Percentiles rank a stretch among this genome's conserved stretches.
Conservation (phyloP, 2,329 filamentous ascomycete genomes). For the Pseudonectria foliicola region DNA sequence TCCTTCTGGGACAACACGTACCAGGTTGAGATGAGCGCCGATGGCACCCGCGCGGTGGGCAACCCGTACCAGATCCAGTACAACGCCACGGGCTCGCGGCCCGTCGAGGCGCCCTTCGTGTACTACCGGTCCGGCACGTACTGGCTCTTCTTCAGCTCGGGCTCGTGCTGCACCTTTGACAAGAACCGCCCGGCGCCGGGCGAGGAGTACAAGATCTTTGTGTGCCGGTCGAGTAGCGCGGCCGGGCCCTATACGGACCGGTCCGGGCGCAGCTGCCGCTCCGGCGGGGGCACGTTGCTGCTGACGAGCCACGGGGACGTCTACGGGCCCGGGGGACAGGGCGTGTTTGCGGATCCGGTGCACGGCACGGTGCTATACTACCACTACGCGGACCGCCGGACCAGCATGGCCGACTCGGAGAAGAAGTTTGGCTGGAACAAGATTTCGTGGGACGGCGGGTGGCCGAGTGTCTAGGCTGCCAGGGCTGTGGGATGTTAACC, state of each 20-base stretch:
- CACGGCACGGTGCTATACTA: constrained; percentile 54
- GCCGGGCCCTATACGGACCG: constrained; percentile 52
- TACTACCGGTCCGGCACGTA: constrained; percentile 50
- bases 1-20: constrained; percentile 63
- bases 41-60: constrained; percentile 22
- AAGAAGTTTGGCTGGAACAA: constrained; percentile 41
- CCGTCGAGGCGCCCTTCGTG: constrained; percentile 51
- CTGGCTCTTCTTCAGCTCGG: constrained; percentile 57
- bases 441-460: constrained; percentile 35
- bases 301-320: constrained; percentile 10
- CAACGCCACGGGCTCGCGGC: constrained; percentile 39
- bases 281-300: constrained; percentile 28
- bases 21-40: constrained; percentile 43
- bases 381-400: constrained; percentile 50
- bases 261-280: constrained; percentile 44
- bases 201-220: constrained; percentile 59
- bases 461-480: constrained; percentile 31
- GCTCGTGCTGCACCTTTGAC: constrained; percentile 57
- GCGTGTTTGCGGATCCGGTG: constrained; percentile 13
- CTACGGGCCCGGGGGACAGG: constrained; percentile 8
- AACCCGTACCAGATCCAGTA: constrained; percentile 42
- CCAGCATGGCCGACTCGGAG: constrained; percentile 42
- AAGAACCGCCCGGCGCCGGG: constrained; percentile 42
- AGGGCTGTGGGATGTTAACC: too few species aligned
- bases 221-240: constrained; percentile 49